Percentiles rank a stretch among this genome's conserved stretches.
phyloP scores from a whole-genome alignment of 305 asterid species.

The Nicotiana rustica region DNA sequence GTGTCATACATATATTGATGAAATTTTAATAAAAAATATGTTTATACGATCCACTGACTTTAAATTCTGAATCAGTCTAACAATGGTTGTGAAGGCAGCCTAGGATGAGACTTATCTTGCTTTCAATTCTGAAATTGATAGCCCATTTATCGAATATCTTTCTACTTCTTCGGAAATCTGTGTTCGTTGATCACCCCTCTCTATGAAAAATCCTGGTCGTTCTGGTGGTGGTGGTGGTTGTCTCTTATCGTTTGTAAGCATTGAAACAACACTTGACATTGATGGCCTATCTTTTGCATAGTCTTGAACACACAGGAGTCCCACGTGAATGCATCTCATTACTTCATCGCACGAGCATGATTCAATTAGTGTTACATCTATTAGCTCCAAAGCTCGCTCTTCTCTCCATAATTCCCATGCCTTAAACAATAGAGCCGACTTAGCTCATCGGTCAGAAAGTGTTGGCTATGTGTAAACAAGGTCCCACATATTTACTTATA shows the following conservation, averaged over 20 bases:
- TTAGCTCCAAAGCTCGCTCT: constrained; percentile 26
- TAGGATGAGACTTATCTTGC: constrained; percentile 19
- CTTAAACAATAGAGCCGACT: neutral
- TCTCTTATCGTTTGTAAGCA: constrained; percentile 28
- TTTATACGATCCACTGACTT: too few species aligned
- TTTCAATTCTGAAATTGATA: constrained; percentile 33
- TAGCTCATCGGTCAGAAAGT: neutral
- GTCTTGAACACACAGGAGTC: constrained; percentile 41
- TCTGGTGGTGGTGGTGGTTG: constrained; percentile 23
- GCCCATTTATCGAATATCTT: neutral
- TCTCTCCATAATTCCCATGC: constrained; percentile 40
- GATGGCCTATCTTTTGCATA: constrained; percentile 41
- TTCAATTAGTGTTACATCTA: constrained; percentile 32
- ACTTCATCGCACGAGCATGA: constrained; percentile 1
- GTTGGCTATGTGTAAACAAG: too few species aligned
- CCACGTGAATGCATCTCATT: constrained; percentile 34
- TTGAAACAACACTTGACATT: constrained; percentile 35
- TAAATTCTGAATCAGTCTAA: too few species aligned
- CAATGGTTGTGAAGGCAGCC: too few species aligned
- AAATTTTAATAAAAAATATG: too few species aligned
- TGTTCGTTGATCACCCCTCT: constrained; percentile 28
- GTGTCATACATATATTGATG: too few species aligned
- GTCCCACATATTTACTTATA: too few species aligned
- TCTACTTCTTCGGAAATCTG: constrained; percentile 6
- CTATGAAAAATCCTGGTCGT: constrained; percentile 28